Conservation (phyloP, 495 filamentous ascomycete species). For the Penicillium subrubescens region DNA sequence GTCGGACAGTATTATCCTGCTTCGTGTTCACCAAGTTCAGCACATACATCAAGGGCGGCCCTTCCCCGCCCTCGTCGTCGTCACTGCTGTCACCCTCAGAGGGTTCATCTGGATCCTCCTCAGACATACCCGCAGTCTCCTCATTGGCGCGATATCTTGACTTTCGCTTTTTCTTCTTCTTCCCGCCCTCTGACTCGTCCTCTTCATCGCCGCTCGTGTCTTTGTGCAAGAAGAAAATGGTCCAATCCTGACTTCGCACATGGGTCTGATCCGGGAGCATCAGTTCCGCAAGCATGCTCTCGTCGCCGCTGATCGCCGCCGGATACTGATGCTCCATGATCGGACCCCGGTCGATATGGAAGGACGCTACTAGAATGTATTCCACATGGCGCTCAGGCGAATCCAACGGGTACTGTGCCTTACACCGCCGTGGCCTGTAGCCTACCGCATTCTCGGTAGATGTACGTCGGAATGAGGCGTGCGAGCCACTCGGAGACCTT, state of each 20-base stretch:
- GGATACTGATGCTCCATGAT: constrained; percentile 99
- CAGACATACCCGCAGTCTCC: constrained; percentile 49
- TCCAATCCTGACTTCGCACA: constrained; percentile 95
- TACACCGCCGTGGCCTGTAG: constrained; percentile 55
- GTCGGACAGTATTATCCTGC: constrained; percentile 85
- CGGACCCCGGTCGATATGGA: constrained; percentile 93
- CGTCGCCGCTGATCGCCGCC: constrained; percentile 91
- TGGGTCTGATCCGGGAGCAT: constrained; percentile 99
- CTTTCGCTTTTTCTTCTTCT: constrained; percentile 55
- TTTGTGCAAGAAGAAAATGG: constrained; percentile 97
- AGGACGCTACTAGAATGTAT: constrained; percentile 97
- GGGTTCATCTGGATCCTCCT: constrained; percentile 49
- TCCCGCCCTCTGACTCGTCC: constrained; percentile 57
- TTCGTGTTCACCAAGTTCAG: constrained; percentile 98
- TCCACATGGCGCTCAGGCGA: constrained; percentile 90
- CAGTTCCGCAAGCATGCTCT: constrained; percentile 95
- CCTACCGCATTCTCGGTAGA: constrained; percentile 45
- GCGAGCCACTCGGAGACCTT: constrained; percentile 55
- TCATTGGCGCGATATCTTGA: constrained; percentile 50
- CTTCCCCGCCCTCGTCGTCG: constrained; percentile 64
- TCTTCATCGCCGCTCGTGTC: constrained; percentile 81
- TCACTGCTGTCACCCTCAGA: constrained; percentile 54
- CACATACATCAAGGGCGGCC: constrained; percentile 95
- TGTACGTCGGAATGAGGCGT: constrained; percentile 44
- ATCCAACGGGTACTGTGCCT: constrained; percentile 84